Base-by-base conservation (phyloP, 768 basidiomycete species). In the Tephrocybe sp. region DNA sequence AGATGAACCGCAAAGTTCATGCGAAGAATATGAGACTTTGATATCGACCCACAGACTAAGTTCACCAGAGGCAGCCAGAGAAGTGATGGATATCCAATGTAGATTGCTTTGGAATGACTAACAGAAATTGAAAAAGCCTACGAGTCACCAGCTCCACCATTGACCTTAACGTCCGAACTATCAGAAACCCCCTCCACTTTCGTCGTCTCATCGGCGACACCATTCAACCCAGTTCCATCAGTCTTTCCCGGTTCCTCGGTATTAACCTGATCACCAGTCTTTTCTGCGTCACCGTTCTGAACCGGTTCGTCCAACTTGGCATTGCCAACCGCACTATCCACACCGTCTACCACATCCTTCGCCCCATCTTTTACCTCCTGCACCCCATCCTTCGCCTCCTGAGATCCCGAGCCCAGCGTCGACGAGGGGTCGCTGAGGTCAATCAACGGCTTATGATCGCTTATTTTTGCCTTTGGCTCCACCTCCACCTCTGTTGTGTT, bases 141-240 rank as follows among this genome's bases (percentile, higher is more conserved):
- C 24, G 35, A 36, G 47, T 46, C 41, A 39, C 39, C 50, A 16
- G 50, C 50, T n/a, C n/a, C n/a, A 24, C 39, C 50, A 36, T 39
- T 5, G 18, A n/a, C 16, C 5, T 51, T 44, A n/a, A 18, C 22
- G n/a, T 24, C 42, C 5, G 19, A 34, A 15, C 18, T 37, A 31
- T 40, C 18, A 40, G 24, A 36, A 21, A n/a, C 9, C 11, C 15
- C 25, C 9, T 25, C 22, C 26, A 24, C 22, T 32, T 36, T 16
- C 26, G 6, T 32, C 8, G 18, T 26, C 34, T 36, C 13, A 27
- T 51, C 41, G 12, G 5, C n/a, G 2, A 43, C 34, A 37, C 49
- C 35, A 42, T 25, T 37, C 26, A 42, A n/a, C 15, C 9, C 42
- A 34, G 27, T 3, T 4, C 31, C 47, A 37, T 16, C 35, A 53